These are phyloP conservation scores for Musa schizocarpa DNA, from an alignment of 176 grass and related monocot genomes.

Conservation along the genomic window DNA sequence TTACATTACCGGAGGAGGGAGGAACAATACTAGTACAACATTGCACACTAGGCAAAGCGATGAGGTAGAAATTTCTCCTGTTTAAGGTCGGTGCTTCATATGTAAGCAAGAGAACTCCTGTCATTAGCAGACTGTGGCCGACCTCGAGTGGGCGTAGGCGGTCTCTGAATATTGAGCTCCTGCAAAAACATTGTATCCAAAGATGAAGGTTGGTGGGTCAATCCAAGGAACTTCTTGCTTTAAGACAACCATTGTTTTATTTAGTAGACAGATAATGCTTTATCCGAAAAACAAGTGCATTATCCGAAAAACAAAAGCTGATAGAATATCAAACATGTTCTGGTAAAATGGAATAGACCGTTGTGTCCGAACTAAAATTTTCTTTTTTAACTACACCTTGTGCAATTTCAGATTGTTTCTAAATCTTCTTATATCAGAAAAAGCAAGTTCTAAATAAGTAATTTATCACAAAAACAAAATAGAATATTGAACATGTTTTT, in stretches of 20 bases:
- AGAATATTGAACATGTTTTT: too few relatives aligned
- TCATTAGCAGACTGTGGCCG: conserved; percentile 79
- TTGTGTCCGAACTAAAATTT: too few relatives aligned
- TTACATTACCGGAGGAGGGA: not conserved
- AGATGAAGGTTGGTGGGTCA: not conserved
- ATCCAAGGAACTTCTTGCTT: not conserved
- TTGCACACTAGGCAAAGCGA: not conserved
- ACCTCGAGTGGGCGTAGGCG: conserved; percentile 95
- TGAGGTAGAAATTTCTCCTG: too few relatives aligned
- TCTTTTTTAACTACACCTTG: too few relatives aligned
- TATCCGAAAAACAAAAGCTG: not conserved
- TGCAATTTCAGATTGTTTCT: not conserved
- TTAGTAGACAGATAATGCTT: not conserved
- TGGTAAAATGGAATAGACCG: too few relatives aligned
- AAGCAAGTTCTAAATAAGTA: too few relatives aligned
- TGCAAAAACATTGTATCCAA: conserved; percentile 27
- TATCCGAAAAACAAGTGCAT: not conserved
- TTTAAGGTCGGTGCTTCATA: conserved; percentile 29
- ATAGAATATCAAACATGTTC: too few relatives aligned
- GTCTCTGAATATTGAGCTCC: conserved; percentile 96
- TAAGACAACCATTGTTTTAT: not conserved
- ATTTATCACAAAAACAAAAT: too few relatives aligned
- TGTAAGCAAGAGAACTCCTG: conserved; percentile 96
- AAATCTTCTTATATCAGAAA: not conserved
- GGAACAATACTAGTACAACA: not conserved